Evolutionary conservation across 2,329 filamentous ascomycete species (phyloP), one percentile per base, ranked within the genome.

Genomic region (Phaeophleospora eucalypticola): DNA sequence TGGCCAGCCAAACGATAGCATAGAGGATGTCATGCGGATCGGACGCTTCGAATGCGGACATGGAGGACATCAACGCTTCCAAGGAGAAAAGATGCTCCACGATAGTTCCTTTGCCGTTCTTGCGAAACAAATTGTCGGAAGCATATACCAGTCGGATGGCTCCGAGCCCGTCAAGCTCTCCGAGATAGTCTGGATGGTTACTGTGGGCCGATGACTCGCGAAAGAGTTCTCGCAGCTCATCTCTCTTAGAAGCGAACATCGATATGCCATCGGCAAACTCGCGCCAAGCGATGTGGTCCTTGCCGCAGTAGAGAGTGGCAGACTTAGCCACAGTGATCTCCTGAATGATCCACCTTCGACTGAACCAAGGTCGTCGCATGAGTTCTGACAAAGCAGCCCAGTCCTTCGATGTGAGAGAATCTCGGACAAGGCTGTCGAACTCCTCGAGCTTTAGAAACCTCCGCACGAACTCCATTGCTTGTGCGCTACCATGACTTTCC

Each of bases 41-140:
- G 3, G 39, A 35, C n/a, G 52, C 50, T 24, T 55, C 52, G 19
- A 55, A 55, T 14, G 35, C 19, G 10, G 43, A 43, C 34, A 57
- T 20, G 2, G 48, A 51, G 4, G 57, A 59, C 3, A 63, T 40
- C 14, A 62, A 33, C 8, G 45, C 49, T 38, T 63, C 60, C 2
- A 62, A 40, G 7, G 58, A 49, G 29, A 61, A 45, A 10, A 60
- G 41, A 9, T 50, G 45, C 20, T 57, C 58, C 8, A 52, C 46
- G 7, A 57, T 46, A 12, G 41, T 39, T 1, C 57, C 51, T 15
- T 58, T 44, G 4, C 56, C 44, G 4, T 49, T 38, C 40, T 58
- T 60, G 7, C 56, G 54, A 32, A 61, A 61, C 7, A 61, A 46
- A 36, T 58, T 53, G 27, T 48, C 44, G n/a, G 48, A 45, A 15